Percentiles rank a stretch among this genome's conserved stretches.
Conservation (phyloP, 1,284 basidiomycete species). For the Xerocomus nothofagi region DNA sequence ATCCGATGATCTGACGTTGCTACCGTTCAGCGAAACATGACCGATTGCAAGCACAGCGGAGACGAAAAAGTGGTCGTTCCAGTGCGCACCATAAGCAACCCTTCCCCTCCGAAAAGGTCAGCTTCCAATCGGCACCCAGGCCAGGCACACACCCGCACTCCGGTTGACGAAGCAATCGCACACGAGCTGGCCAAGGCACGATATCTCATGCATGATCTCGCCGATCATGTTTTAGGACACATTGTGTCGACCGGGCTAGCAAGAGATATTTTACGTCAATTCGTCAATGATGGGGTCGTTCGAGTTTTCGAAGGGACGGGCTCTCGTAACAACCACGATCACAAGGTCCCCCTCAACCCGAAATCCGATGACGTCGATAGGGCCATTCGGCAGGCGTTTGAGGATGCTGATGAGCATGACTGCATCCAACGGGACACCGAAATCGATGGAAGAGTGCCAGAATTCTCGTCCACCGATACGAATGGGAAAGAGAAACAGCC, state of each 20-base stretch:
- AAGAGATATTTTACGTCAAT: background rate
- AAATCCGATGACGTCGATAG: background rate
- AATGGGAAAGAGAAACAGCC: background rate
- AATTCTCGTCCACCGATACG: background rate
- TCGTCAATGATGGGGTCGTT: background rate
- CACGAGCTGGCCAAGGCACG: constrained; percentile 10
- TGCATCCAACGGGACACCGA: background rate
- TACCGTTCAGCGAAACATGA: constrained; percentile 10
- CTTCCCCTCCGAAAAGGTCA: constrained; percentile 2
- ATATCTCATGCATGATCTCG: constrained; percentile 7
- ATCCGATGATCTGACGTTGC: background rate
- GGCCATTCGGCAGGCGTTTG: constrained; percentile 6
- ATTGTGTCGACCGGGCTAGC: constrained; percentile 10
- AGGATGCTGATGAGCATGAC: background rate
- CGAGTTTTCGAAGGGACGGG: background rate
- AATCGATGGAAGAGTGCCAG: rapidly evolving
- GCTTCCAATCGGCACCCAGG: constrained; percentile 5
- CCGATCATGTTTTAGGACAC: constrained; percentile 12
- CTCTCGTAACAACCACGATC: background rate
- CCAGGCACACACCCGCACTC: constrained; percentile 1
- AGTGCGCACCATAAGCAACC: background rate
- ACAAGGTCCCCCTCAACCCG: background rate
- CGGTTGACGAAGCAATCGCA: constrained; percentile 2
- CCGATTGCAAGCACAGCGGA: background rate
- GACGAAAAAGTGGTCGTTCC: background rate